These are phyloP conservation scores for Lolium rigidum DNA, from an alignment of 176 grass and related monocot species.

Conservation along the genomic window DNA sequence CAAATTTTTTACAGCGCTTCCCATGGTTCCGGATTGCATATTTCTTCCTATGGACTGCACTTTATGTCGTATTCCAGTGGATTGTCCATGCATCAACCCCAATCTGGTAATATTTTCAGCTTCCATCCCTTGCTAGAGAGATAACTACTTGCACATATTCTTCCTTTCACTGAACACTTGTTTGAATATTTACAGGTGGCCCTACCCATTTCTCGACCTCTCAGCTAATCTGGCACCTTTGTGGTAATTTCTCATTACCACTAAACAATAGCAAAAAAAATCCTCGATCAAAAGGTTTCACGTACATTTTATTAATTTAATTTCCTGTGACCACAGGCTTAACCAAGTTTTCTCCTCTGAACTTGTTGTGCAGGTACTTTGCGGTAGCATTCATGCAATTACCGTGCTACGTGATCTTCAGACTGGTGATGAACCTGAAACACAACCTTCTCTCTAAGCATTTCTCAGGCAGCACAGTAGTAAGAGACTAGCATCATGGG, in stretches of 20 bases:
- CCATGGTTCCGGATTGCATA: slow-evolving; percentile 92
- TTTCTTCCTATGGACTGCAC: slow-evolving; percentile 78
- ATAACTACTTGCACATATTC: neutral
- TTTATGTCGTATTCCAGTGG: slow-evolving; percentile 88
- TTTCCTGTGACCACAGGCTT: neutral
- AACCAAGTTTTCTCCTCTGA: neutral
- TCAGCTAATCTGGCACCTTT: slow-evolving; percentile 61
- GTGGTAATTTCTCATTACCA: slow-evolving; percentile 59
- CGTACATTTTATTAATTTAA: neutral
- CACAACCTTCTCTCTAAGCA: slow-evolving; percentile 59
- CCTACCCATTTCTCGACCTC: slow-evolving; percentile 90
- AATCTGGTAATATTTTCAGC: slow-evolving; percentile 52
- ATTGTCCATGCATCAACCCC: slow-evolving; percentile 66
- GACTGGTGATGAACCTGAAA: slow-evolving; percentile 76
- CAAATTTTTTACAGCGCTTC: slow-evolving; percentile 56
- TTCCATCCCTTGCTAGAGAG: neutral
- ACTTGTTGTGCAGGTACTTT: slow-evolving; percentile 60
- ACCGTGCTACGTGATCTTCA: slow-evolving; percentile 79
- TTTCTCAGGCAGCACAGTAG: slow-evolving; percentile 34
- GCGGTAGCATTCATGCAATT: slow-evolving; percentile 73
- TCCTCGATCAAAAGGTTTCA: neutral
- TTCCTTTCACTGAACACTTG: neutral
- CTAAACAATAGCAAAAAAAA: neutral
- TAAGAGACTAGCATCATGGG: slow-evolving; percentile 10
- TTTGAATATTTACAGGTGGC: slow-evolving; percentile 64